Evolutionary conservation across 2,329 filamentous ascomycete species (phyloP).

Genomic region (Botrytis squamosa): DNA sequence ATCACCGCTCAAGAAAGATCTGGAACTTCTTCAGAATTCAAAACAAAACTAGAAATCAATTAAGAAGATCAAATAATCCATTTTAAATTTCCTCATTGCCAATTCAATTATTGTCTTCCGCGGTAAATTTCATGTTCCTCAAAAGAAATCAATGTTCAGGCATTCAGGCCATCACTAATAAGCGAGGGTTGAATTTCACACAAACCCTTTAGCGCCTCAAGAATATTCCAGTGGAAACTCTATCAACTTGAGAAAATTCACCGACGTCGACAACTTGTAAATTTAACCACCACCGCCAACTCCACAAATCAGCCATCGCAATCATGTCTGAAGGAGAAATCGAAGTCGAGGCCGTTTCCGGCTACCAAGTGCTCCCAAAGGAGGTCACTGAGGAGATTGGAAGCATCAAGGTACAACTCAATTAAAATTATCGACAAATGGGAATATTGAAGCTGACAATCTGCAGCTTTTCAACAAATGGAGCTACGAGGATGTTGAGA

Average conservation of each 20-base stretch:
- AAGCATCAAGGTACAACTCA: constrained; percentile 72
- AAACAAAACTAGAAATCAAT: background rate
- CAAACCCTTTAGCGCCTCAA: constrained; percentile 21
- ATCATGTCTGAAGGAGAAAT: constrained; percentile 95
- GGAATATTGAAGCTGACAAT: constrained; percentile 20
- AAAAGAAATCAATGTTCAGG: background rate
- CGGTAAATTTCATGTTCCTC: background rate
- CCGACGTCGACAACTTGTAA: constrained; percentile 24
- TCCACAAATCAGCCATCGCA: constrained; percentile 22
- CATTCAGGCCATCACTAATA: constrained; percentile 14
- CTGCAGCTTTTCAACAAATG: constrained; percentile 85
- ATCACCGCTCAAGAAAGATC: background rate
- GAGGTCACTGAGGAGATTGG: constrained; percentile 87
- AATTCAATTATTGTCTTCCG: background rate
- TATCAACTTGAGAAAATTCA: constrained; percentile 18
- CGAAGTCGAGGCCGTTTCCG: constrained; percentile 77
- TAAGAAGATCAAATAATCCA: background rate
- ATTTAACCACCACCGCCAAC: constrained; percentile 23
- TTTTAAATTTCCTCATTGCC: background rate
- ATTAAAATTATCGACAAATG: constrained; percentile 20
- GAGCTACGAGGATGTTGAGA: constrained; percentile 98
- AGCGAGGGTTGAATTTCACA: constrained; percentile 19
- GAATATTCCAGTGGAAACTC: constrained; percentile 18
- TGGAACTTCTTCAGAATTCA: background rate
- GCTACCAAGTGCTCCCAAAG: constrained; percentile 85